Percentiles rank a stretch among this genome's conserved stretches.
These are phyloP conservation scores for Aspergillus sojae DNA, from an alignment of 2,329 filamentous ascomycete genomes.

Conservation along the genomic window DNA sequence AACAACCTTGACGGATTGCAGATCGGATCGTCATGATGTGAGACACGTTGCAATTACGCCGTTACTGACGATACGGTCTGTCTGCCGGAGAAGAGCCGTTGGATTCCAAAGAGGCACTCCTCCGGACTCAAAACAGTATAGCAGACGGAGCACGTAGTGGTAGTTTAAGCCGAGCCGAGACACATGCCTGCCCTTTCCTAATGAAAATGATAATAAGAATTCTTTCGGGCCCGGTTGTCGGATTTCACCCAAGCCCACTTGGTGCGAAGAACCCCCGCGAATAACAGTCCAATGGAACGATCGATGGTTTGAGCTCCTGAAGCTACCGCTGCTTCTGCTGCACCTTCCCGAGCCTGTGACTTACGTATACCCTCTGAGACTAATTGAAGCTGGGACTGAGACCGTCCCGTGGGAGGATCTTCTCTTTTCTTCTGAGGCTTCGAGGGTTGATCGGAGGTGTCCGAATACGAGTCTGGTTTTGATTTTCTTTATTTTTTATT, in stretches of 20 bases:
- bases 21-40: conserved; percentile 8
- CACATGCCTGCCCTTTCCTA: neutral
- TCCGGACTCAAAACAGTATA: neutral
- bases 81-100: conserved; percentile 5
- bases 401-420: neutral
- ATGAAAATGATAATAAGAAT: neutral
- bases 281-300: conserved; percentile 1
- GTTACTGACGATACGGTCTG: conserved; percentile 4
- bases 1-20: conserved; percentile 2
- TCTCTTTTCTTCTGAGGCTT: neutral
- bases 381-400: neutral
- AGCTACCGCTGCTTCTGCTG: neutral
- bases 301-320: conserved; percentile 3
- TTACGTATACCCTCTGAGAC: conserved; percentile 1
- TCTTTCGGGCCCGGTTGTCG: conserved; percentile 2
- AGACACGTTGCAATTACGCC: conserved; percentile 3
- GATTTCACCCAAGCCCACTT: conserved; percentile 1
- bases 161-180: conserved; percentile 6
- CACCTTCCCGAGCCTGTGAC: neutral
- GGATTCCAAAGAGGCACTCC: neutral
- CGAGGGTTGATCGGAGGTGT: neutral
- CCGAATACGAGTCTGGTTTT: neutral
- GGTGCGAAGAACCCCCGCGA: neutral
- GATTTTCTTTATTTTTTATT: neutral
- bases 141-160: neutral